A percentile compares a stretch with the other conserved stretches of the same genome.
phyloP scores from a whole-genome alignment of 805 yeast genomes.

The Sugiyamaella americana region DNA sequence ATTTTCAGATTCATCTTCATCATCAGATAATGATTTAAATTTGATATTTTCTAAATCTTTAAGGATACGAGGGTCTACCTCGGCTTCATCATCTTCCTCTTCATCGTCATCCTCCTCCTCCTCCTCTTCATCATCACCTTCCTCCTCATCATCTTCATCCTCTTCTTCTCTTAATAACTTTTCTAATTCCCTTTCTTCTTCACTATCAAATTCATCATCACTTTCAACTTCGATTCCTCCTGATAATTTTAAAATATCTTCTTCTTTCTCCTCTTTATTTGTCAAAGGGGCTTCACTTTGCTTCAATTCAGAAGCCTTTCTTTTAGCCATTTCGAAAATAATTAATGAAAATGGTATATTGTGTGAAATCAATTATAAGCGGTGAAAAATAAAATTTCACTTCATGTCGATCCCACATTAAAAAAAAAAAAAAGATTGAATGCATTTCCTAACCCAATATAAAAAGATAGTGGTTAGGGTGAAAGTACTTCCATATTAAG shows the following conservation, averaged over 20 bases:
- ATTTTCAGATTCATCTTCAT: constrained; percentile 25
- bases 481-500: no score
- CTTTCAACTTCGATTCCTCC: constrained; percentile 13
- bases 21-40: constrained; percentile 43
- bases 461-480: not conserved
- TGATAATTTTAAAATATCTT: constrained; percentile 16
- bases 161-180: constrained; percentile 23
- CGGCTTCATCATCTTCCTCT: constrained; percentile 31
- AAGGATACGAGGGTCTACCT: constrained; percentile 33
- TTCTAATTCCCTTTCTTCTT: constrained; percentile 25
- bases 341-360: no score
- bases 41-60: constrained; percentile 53
- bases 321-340: constrained; percentile 18
- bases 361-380: constrained; percentile 9
- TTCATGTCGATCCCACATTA: constrained; percentile 1
- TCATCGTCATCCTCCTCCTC: constrained; percentile 23
- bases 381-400: constrained; percentile 12
- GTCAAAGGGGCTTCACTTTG: constrained; percentile 4
- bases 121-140: constrained; percentile 24
- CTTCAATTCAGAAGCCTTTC: constrained; percentile 17
- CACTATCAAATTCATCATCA: constrained; percentile 21
- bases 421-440: not conserved
- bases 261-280: constrained; percentile 8
- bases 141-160: constrained; percentile 18
- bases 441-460: not conserved